A percentile compares a stretch with the other conserved stretches of the same genome.
These are phyloP conservation scores for Fistulinella prunicolor DNA, from an alignment of 768 basidiomycete genomes.

Conservation along the genomic window DNA sequence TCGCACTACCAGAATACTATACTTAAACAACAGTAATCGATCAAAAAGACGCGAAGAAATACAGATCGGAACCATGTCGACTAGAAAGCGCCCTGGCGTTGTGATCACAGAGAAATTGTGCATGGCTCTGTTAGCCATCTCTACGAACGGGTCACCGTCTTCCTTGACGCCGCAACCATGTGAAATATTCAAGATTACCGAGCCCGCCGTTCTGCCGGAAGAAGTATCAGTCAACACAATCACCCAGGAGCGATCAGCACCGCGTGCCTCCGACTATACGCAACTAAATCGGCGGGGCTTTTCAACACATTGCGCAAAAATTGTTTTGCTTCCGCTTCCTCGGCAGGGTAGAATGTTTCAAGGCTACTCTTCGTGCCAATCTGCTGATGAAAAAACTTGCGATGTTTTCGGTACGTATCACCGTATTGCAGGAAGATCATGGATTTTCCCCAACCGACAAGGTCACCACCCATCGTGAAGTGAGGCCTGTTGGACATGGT, in stretches of 20 bases:
- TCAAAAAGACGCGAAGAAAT: neutral
- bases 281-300: constrained; percentile 1
- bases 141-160: constrained; percentile 32
- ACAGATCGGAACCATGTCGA: constrained; percentile 12
- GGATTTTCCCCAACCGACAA: constrained; percentile 8
- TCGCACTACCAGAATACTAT: constrained; percentile 1
- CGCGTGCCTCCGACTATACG: constrained; percentile 7
- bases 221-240: neutral
- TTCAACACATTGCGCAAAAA: constrained; percentile 4
- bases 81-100: constrained; percentile 9
- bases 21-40: neutral
- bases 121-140: constrained; percentile 25
- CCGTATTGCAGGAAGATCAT: constrained; percentile 10
- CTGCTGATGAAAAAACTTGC: constrained; percentile 7
- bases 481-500: constrained; percentile 6
- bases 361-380: constrained; percentile 10
- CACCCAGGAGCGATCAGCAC: too few relatives aligned
- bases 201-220: constrained; percentile 31
- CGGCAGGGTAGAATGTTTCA: neutral
- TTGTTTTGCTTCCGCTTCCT: constrained; percentile 3
- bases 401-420: constrained; percentile 2
- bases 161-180: constrained; percentile 35
- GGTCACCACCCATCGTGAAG: constrained; percentile 20
- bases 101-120: constrained; percentile 5
- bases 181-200: constrained; percentile 34